Evolutionary conservation across 495 filamentous ascomycete species (phyloP).

Genomic region (Podospora didyma): DNA sequence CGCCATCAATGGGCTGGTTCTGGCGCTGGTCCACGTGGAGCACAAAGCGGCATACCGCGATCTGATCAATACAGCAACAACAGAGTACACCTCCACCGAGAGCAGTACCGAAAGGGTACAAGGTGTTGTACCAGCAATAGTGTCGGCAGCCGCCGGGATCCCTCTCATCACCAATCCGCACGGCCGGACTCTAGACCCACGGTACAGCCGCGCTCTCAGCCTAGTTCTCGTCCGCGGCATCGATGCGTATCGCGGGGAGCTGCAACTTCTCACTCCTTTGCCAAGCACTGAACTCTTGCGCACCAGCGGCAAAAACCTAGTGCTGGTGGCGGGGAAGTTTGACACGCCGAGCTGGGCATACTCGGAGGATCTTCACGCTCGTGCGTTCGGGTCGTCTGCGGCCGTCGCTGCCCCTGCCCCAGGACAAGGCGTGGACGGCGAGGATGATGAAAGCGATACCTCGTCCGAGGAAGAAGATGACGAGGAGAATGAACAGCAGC

Average conservation of each 20-base stretch:
- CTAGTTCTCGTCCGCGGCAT: constrained; percentile 54
- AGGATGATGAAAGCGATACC: constrained; percentile 10
- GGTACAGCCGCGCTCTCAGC: constrained; percentile 41
- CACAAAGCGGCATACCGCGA: constrained; percentile 28
- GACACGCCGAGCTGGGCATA: constrained; percentile 58
- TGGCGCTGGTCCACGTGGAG: constrained; percentile 38
- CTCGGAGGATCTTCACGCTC: constrained; percentile 43
- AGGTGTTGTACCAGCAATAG: too few species aligned
- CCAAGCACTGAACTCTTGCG: constrained; percentile 25
- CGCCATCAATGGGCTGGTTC: constrained; percentile 41
- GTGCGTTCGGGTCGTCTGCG: neutral
- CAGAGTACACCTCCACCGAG: too few species aligned
- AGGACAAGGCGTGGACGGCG: constrained; percentile 2
- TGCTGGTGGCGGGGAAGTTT: constrained; percentile 55
- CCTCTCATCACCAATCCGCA: constrained; percentile 40
- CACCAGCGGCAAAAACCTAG: constrained; percentile 33
- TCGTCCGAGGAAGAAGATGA: constrained; percentile 8
- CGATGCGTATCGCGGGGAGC: constrained; percentile 35
- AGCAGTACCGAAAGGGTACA: too few species aligned
- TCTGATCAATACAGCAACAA: neutral
- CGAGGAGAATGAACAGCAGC: constrained; percentile 15
- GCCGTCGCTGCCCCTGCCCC: neutral
- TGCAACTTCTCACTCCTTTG: constrained; percentile 54
- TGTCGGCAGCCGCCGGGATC: constrained; percentile 23
- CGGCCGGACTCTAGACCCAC: constrained; percentile 40